A percentile compares a stretch with the other conserved stretches of the same genome.
Evolutionary conservation across 805 yeast species (phyloP).

Genomic region (Candida sakaeoensis): DNA sequence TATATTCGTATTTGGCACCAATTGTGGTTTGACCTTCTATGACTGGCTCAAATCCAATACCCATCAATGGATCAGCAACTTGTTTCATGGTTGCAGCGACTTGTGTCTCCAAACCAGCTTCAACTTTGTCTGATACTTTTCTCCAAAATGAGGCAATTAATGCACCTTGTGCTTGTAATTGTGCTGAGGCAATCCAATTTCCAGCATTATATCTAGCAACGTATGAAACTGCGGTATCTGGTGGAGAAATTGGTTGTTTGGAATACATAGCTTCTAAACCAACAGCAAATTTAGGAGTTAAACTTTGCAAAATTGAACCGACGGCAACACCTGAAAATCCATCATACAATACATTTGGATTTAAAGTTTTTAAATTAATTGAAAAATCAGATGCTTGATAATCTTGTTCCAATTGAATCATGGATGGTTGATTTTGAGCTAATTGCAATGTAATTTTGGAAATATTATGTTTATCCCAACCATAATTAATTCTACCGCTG

Average conservation of each 20-base stretch:
- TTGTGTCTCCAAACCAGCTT: slow-evolving; percentile 90
- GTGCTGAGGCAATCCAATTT: slow-evolving; percentile 92
- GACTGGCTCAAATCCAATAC: slow-evolving; percentile 78
- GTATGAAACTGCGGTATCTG: slow-evolving; percentile 87
- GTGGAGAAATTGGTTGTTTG: slow-evolving; percentile 67
- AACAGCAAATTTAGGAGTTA: slow-evolving; percentile 76
- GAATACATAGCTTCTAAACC: slow-evolving; percentile 94
- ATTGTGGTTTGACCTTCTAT: slow-evolving; percentile 89
- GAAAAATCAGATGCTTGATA: slow-evolving; percentile 86
- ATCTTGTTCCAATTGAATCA: slow-evolving; percentile 96
- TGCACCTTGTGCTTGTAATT: slow-evolving; percentile 90
- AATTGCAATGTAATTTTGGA: slow-evolving; percentile 86
- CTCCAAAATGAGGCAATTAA: slow-evolving; percentile 89
- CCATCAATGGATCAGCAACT: slow-evolving; percentile 69
- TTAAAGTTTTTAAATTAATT: slow-evolving; percentile 82
- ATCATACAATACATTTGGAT: slow-evolving; percentile 77
- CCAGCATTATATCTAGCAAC: slow-evolving; percentile 86
- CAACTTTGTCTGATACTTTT: slow-evolving; percentile 86
- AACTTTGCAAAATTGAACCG: slow-evolving; percentile 84
- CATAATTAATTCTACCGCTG: slow-evolving; percentile 86
- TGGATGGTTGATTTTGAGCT: slow-evolving; percentile 83
- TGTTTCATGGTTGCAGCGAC: slow-evolving; percentile 74
- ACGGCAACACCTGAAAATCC: slow-evolving; percentile 84
- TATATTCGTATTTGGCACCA: slow-evolving; percentile 97
- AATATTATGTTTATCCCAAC: slow-evolving; percentile 76